Evolutionary conservation across 441 rosid species (phyloP), one percentile per base, ranked within the genome.

Genomic region (Rhodomyrtus psidioides): DNA sequence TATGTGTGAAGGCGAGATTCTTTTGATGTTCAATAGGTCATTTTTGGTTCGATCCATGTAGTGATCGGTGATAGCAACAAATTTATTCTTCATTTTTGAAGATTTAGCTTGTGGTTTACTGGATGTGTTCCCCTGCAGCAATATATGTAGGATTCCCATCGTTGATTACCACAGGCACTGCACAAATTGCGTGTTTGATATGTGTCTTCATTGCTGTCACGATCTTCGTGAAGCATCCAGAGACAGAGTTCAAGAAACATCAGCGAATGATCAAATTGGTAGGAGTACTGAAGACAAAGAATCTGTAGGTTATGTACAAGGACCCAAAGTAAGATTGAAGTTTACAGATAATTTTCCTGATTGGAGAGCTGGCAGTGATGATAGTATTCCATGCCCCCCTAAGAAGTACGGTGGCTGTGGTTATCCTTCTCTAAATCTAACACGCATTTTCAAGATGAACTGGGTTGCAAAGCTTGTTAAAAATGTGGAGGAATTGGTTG

Each of bases 391-490:
- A 9, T 97, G 99, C 89, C 99, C 99, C 28, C 96, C 97, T 44
- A 93, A 88, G 91, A 95, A 91, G 42, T 92, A 91, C 85, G 97
- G 98, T 88, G 99, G 99, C 87, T 96, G 99, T 88, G 93, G 95
- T 86, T 90, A 88, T 86, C 89, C 65, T 46, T 90, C 97, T 84
- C 89, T 96, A 89, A 94, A 92, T 86, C 94, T 97, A 42, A 91
- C 93, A 79, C 94, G 98, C 88, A 97, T 95, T 84, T 96, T 96
- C 86, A 97, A 97, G 94, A 96, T 95, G 98, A 97, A 95, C 84
- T 97, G 98, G 99, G 97, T 95, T 88, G 98, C 99, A 65, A 96
- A 95, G 88, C 95, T 96, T 89, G 98, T 95, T 86, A 97, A 96
- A 89, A 96, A 94, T 84, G 96, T 92, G 82, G 99, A 97, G 90